These are phyloP conservation scores for Trichothecium sympodiale DNA, from an alignment of 2,329 filamentous ascomycete species.

Conservation along the genomic window DNA sequence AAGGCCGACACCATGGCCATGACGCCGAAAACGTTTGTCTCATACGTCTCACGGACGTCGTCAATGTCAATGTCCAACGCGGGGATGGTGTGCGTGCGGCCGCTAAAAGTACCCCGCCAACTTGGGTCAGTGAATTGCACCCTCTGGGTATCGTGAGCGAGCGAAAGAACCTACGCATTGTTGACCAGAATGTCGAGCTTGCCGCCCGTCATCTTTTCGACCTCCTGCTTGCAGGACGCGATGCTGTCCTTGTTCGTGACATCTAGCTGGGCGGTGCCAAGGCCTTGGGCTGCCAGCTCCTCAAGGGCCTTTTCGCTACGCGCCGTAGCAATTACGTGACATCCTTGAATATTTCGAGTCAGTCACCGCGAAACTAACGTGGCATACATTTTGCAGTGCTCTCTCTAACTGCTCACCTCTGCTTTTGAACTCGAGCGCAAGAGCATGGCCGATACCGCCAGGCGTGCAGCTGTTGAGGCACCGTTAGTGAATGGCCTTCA, in stretches of 20 bases:
- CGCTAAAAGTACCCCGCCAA: conserved; percentile 19
- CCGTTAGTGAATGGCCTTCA: conserved; percentile 1
- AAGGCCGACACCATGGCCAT: conserved; percentile 45
- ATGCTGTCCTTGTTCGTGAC: conserved; percentile 25
- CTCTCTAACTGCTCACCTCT: conserved; percentile 25
- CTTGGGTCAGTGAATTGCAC: no score
- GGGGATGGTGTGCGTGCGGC: conserved; percentile 38
- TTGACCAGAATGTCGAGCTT: conserved; percentile 32
- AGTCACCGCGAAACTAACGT: not conserved
- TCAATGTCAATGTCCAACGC: conserved; percentile 40
- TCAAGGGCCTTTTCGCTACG: conserved; percentile 8
- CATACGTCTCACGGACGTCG: conserved; percentile 41
- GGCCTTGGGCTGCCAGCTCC: conserved; percentile 7
- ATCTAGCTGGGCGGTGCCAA: conserved; percentile 23
- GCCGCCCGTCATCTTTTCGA: conserved; percentile 22
- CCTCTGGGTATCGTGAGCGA: no score
- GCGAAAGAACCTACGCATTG: conserved; percentile 17
- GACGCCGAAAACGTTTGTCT: conserved; percentile 46
- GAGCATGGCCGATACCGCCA: conserved; percentile 44
- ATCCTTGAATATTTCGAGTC: conserved; percentile 11
- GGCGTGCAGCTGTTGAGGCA: conserved; percentile 40
- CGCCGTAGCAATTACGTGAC: conserved; percentile 7
- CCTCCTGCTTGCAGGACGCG: conserved; percentile 14
- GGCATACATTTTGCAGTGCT: not conserved
- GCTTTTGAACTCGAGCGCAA: conserved; percentile 41